Base-by-base conservation (phyloP, 2,329 filamentous ascomycete genomes). In the Pseudocercospora fijiensis region DNA sequence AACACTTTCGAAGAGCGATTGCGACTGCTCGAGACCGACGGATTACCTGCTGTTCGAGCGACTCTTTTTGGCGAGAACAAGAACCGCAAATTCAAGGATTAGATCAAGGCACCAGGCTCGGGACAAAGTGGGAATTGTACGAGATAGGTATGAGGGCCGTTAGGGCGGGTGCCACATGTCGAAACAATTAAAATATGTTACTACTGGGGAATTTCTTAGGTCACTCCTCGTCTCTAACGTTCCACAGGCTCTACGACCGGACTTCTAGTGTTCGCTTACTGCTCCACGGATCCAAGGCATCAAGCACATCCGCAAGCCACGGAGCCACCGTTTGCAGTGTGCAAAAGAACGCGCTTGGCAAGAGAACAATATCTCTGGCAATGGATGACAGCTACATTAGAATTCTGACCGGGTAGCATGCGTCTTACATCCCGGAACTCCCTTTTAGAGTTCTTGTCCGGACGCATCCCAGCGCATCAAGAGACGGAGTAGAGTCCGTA, bases 1-100 rank as follows among this genome's bases (percentile, higher is more conserved):
- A 98, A 99, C 83, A 98, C 95, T 61, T 90, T 98, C 71, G 95
- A 98, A 77, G 90, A 96, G 76, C 88, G 95, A 70, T 83, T 99
- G 78, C 86, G 85, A 74, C 84, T 98, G 65, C 86, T 98, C 69
- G 90, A 96, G 80, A 88, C 89, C 62, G 90, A 90, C 70, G 90
- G 91, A 58, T 86, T 97, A 63, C 95, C 95, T 13, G 88, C 88
- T 51, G 88, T 99, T 74, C 86, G 95, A 75, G 86, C 90, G 78
- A 90, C 90, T 16, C 84, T 99, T 64, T 99, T 99, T 75, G 95
- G 95, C 65, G 89, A 91, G 82, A 99, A 99, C 83, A 84, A 88
- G 73, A 97, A 98, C 86, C 89, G 95, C 78, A 96, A 90, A 81
- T 99, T 98, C 86, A 90, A 87, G 76, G 93, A 98, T 77, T 99